Percentiles rank a stretch among this genome's conserved stretches.
Evolutionary conservation across 2,329 filamentous ascomycete species (phyloP).

Genomic region (Cladosporium sp.): DNA sequence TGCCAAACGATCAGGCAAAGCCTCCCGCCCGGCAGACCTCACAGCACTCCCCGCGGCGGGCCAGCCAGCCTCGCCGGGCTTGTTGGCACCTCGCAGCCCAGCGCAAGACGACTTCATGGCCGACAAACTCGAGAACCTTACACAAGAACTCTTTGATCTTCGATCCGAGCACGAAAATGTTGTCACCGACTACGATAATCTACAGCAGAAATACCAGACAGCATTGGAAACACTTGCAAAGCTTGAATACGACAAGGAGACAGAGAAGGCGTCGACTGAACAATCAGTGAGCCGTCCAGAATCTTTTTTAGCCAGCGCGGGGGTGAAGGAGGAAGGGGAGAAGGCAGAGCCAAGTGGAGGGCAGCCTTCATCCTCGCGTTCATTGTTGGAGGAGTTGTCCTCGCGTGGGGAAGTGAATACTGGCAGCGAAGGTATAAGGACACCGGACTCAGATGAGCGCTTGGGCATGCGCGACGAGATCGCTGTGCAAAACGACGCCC

Average conservation of each 20-base stretch:
- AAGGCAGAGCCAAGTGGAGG: slow-evolving; percentile 45
- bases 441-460: slow-evolving; percentile 10
- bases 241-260: slow-evolving; percentile 65
- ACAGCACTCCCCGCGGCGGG: background rate
- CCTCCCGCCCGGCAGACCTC: background rate
- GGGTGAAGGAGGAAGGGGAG: slow-evolving; percentile 63
- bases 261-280: slow-evolving; percentile 63
- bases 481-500: slow-evolving; percentile 12
- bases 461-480: slow-evolving; percentile 12
- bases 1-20: background rate
- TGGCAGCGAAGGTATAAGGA: slow-evolving; percentile 41
- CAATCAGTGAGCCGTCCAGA: slow-evolving; percentile 58
- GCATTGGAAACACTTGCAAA: slow-evolving; percentile 77
- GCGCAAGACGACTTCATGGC: slow-evolving; percentile 82
- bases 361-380: slow-evolving; percentile 76
- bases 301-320: slow-evolving; percentile 80
- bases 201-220: slow-evolving; percentile 88
- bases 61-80: background rate
- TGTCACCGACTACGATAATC: slow-evolving; percentile 71
- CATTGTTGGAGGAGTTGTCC: slow-evolving; percentile 89
- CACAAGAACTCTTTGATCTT: slow-evolving; percentile 85
- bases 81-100: slow-evolving; percentile 51
- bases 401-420: slow-evolving; percentile 70
- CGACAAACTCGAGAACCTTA: slow-evolving; percentile 88
- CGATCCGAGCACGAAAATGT: slow-evolving; percentile 86